Evolutionary conservation across 1,284 basidiomycete species (phyloP).

Genomic region (Spongispora temasekensis): DNA sequence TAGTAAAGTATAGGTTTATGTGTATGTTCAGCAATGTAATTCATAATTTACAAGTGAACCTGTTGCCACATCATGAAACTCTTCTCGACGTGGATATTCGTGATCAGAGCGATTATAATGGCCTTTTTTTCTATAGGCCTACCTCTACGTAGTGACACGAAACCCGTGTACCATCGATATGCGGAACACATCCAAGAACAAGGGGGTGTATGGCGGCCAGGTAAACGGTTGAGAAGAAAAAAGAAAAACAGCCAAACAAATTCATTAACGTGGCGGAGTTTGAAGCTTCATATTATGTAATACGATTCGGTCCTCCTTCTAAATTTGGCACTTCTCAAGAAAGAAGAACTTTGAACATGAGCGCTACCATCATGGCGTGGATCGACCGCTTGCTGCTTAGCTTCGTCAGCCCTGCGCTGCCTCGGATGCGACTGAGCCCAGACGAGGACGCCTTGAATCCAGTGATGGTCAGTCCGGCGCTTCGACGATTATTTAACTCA

Average conservation of each 20-base stretch:
- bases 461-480: slow-evolving; percentile 56
- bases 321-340: neutral
- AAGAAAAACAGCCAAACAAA: slow-evolving; percentile 5
- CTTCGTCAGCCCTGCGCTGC: slow-evolving; percentile 44
- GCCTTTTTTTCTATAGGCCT: slow-evolving; percentile 57
- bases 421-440: slow-evolving; percentile 59
- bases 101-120: slow-evolving; percentile 80
- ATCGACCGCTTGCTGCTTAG: slow-evolving; percentile 25
- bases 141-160: slow-evolving; percentile 43
- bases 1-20: slow-evolving; percentile 18
- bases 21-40: neutral
- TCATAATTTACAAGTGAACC: neutral
- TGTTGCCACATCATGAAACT: slow-evolving; percentile 83
- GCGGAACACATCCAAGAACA: slow-evolving; percentile 58
- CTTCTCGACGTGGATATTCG: slow-evolving; percentile 63
- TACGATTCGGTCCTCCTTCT: no score
- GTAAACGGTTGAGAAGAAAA: slow-evolving; percentile 33
- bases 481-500: neutral
- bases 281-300: no score
- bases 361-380: slow-evolving; percentile 14
- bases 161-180: slow-evolving; percentile 46
- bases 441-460: slow-evolving; percentile 50
- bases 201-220: slow-evolving; percentile 47
- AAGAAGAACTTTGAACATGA: slow-evolving; percentile 20
- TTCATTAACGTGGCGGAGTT: slow-evolving; percentile 29